Base-by-base conservation (phyloP, 2,329 filamentous ascomycete species). In the Ophiostoma populinum region DNA sequence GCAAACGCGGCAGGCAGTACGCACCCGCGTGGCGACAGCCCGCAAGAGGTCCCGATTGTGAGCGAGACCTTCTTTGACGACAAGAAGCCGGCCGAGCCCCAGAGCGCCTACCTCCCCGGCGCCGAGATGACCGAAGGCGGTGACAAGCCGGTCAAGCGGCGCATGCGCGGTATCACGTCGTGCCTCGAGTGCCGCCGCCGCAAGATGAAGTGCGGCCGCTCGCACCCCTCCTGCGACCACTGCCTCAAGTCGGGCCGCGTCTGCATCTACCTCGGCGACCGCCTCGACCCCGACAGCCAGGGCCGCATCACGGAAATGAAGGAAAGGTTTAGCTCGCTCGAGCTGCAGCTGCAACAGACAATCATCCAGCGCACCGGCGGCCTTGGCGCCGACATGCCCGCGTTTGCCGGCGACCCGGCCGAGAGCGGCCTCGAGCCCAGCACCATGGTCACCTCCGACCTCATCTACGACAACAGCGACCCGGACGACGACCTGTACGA, bases 131-230 rank as follows among this genome's bases (percentile, higher is more conserved):
- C 26, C 21, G 34, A 25, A 15, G 31, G 10, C 18, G 25, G 18
- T 12, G 32, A 38, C 32, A 62, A 56, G 41, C 59, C 59, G 3
- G 67, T 72, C 40, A 62, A 68, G 21, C 59, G 73, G 29, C 61
- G 74, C 43, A 68, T 77, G 58, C 63, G 70, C 47, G 67, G 77
- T 61, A 75, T 80, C 52, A 67, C 68, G 41, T 76, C 71, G 19
- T 81, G 75, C 50, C 63, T 77, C 22, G 71, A 78, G 51, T 82
- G 77, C 49, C 67, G 80, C 25, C 69, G 78, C 16, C 67, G 80
- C 26, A 87, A 87, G 55, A 60, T 85, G 37, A 81, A 80, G 51
- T 87, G 80, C 56, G 75, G 81, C 57, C 82, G 80, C 55, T 62
- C 52, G 15, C 66, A 77, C 34, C 77, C 80, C n/a, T n/a, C n/a